A percentile compares a stretch with the other conserved stretches of the same genome.
These are phyloP conservation scores for Phaseolus lunatus DNA, from an alignment of 306 rosid genomes.

Conservation along the genomic window DNA sequence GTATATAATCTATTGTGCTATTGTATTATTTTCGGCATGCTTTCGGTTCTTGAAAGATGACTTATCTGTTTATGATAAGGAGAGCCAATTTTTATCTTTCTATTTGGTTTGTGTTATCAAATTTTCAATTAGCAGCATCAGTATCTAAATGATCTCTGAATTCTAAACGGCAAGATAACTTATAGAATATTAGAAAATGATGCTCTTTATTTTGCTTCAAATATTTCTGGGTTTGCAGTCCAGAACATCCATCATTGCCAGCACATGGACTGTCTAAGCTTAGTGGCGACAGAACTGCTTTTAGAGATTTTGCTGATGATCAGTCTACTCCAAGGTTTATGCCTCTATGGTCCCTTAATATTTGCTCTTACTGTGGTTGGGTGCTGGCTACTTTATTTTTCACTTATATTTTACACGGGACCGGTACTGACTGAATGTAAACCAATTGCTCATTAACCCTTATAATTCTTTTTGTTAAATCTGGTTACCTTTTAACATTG, in stretches of 20 bases:
- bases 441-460: neutral
- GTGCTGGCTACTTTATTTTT: slow-evolving; percentile 17
- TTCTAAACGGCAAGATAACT: slow-evolving; percentile 24
- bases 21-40: slow-evolving; percentile 7
- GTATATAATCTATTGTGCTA: too few species aligned
- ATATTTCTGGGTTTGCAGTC: slow-evolving; percentile 67
- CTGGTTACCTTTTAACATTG: slow-evolving; percentile 3
- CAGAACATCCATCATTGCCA: slow-evolving; percentile 88
- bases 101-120: slow-evolving; percentile 20
- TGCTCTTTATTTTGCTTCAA: slow-evolving; percentile 28
- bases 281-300: slow-evolving; percentile 82
- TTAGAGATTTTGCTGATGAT: slow-evolving; percentile 84
- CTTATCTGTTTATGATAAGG: slow-evolving; percentile 31
- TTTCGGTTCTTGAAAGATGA: slow-evolving; percentile 15
- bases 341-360: slow-evolving; percentile 41
- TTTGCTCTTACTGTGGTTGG: slow-evolving; percentile 34
- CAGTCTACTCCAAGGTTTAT: slow-evolving; percentile 77
- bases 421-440: slow-evolving; percentile 28
- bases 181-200: slow-evolving; percentile 26
- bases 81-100: slow-evolving; percentile 21
- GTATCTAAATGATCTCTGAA: slow-evolving; percentile 23
- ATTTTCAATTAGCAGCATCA: neutral
- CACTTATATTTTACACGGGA: neutral
- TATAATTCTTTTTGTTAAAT: slow-evolving; percentile 25
- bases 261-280: slow-evolving; percentile 91